Evolutionary conservation across 2,329 filamentous ascomycete species (phyloP).

Genomic region (Akanthomyces uredinophilus): DNA sequence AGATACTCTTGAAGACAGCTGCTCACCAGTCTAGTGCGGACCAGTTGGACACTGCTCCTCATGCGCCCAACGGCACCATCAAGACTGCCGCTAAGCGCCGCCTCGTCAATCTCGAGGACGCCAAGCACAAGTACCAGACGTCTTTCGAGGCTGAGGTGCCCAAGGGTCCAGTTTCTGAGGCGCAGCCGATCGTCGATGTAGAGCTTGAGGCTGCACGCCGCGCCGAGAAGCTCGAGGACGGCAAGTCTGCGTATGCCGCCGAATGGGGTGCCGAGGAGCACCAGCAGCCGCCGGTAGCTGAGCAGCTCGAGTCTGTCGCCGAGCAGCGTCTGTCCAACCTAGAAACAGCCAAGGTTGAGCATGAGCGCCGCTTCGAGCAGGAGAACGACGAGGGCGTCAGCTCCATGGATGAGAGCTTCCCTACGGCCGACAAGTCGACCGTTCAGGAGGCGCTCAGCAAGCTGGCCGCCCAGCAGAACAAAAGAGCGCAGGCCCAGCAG

Average conservation of each 20-base stretch:
- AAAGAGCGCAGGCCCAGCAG: constrained; percentile 18
- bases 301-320: constrained; percentile 5
- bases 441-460: constrained; percentile 24
- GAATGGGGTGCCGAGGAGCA: constrained; percentile 12
- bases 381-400: constrained; percentile 27
- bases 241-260: constrained; percentile 10
- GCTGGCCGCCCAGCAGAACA: not conserved
- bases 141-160: constrained; percentile 1
- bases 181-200: not conserved
- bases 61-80: not conserved
- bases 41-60: not conserved
- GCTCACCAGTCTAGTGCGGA: constrained; percentile 2
- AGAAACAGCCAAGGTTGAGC: constrained; percentile 14
- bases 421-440: constrained; percentile 20
- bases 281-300: not conserved
- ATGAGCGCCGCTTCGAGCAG: constrained; percentile 17
- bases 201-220: constrained; percentile 9
- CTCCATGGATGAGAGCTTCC: constrained; percentile 40
- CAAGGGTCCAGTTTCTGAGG: not conserved
- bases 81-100: constrained; percentile 5
- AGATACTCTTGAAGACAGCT: constrained; percentile 5
- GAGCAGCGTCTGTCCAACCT: constrained; percentile 6
- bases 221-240: constrained; percentile 3
- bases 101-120: constrained; percentile 11
- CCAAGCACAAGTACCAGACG: constrained; percentile 13